Evolutionary conservation across 163 green algal species (phyloP).

Genomic region (Chlorella variabilis): DNA sequence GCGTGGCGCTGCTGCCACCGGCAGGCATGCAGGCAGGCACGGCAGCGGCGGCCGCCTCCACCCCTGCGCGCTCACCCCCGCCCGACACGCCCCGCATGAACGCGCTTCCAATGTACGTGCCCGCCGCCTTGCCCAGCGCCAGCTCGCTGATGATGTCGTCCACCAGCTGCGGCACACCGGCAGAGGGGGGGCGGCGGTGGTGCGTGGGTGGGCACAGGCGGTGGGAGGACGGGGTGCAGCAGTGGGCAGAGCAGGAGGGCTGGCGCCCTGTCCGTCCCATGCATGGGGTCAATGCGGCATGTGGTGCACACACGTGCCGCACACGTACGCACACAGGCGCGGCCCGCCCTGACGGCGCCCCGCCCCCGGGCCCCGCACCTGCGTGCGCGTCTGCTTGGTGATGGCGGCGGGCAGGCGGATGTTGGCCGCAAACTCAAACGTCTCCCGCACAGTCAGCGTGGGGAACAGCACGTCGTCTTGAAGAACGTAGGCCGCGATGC

Average conservation of each 20-base stretch:
- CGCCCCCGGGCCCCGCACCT: neutral
- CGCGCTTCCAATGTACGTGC: slow-evolving; percentile 58
- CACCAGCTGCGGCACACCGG: slow-evolving; percentile 21
- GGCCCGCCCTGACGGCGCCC: too few species aligned
- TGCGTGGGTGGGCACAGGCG: neutral
- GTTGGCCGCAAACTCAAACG: slow-evolving; percentile 51
- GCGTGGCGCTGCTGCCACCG: too few species aligned
- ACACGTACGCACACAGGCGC: too few species aligned
- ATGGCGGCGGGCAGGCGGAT: slow-evolving; percentile 42
- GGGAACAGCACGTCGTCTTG: slow-evolving; percentile 58
- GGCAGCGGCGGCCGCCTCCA: too few species aligned
- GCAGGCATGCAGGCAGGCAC: too few species aligned
- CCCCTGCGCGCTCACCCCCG: neutral
- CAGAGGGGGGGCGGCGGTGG: neutral
- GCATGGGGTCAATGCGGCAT: too few species aligned
- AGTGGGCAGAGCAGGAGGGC: neutral
- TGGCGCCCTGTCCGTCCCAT: too few species aligned
- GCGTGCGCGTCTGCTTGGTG: neutral
- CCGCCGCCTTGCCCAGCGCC: slow-evolving; percentile 51
- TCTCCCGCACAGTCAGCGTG: slow-evolving; percentile 63
- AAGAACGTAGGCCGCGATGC: slow-evolving; percentile 48
- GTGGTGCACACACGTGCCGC: too few species aligned
- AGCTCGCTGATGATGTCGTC: slow-evolving; percentile 60
- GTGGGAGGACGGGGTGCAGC: too few species aligned
- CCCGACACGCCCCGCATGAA: slow-evolving; percentile 69